Conservation (phyloP, 371 early-diverging fungal genomes). For the Saksenaea oblongispora region DNA sequence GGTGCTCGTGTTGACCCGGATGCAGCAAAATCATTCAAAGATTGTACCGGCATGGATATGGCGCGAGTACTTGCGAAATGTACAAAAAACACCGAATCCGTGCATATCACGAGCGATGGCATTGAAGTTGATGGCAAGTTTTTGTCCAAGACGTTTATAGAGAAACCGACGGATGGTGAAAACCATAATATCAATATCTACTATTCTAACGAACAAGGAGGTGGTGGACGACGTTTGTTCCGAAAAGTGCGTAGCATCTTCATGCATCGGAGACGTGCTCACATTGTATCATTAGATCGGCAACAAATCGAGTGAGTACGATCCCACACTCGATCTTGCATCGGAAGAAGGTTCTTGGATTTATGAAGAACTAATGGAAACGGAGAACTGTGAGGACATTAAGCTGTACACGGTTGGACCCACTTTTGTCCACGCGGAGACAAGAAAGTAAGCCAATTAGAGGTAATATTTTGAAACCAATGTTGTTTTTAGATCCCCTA, state of each 20-base stretch:
- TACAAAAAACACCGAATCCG: constrained; percentile 22
- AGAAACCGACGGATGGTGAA: constrained; percentile 97
- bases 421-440: constrained; percentile 93
- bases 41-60: constrained; percentile 58
- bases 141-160: constrained; percentile 94
- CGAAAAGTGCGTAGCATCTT: constrained; percentile 72
- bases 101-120: constrained; percentile 57
- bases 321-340: constrained; percentile 66
- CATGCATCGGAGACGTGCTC: background rate
- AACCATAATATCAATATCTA: constrained; percentile 98
- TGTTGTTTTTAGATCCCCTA: constrained; percentile 76
- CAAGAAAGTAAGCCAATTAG: constrained; percentile 77
- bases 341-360: constrained; percentile 86
- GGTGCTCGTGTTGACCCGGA: constrained; percentile 57
- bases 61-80: constrained; percentile 36
- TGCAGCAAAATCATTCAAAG: constrained; percentile 40
- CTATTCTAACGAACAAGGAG: constrained; percentile 82
- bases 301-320: constrained; percentile 95
- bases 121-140: constrained; percentile 69
- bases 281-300: constrained; percentile 59
- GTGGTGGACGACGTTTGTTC: constrained; percentile 93
- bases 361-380: constrained; percentile 95
- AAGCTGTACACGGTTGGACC: constrained; percentile 97
- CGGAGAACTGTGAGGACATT: constrained; percentile 95
- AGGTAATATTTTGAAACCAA: background rate